These are phyloP conservation scores for Hypomyces perniciosus DNA, from an alignment of 2,329 filamentous ascomycete species.

Conservation along the genomic window DNA sequence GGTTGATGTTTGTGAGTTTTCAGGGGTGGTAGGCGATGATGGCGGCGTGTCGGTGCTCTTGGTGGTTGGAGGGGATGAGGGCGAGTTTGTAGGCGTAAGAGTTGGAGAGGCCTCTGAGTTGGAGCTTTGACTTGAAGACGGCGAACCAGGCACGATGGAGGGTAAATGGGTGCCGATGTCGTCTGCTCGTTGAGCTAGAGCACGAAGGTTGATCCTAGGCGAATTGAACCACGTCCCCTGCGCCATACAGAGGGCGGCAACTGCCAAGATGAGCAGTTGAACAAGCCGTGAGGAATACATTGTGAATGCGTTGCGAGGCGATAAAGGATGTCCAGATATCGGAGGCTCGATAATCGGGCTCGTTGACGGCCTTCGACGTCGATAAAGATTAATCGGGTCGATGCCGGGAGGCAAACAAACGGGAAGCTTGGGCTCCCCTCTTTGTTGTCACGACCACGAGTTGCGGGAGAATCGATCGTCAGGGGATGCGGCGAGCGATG, in stretches of 20 bases:
- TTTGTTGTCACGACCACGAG: too few relatives aligned
- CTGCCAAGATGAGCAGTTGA: slow-evolving; percentile 42
- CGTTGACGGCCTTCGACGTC: slow-evolving; percentile 3
- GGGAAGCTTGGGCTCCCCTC: not conserved
- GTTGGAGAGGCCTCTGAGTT: not conserved
- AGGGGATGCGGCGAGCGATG: too few relatives aligned
- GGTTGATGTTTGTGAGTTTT: not conserved
- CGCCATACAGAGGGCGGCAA: slow-evolving; percentile 41
- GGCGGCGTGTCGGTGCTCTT: not conserved
- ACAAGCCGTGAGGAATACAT: slow-evolving; percentile 45
- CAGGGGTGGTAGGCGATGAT: not conserved
- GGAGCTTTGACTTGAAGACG: not conserved
- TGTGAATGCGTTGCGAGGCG: slow-evolving; percentile 14
- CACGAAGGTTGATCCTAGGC: slow-evolving; percentile 14
- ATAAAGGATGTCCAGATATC: not conserved
- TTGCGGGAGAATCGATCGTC: too few relatives aligned
- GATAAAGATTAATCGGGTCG: slow-evolving; percentile 1
- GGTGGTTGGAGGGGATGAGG: not conserved
- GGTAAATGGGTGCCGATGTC: not conserved
- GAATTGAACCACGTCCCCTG: slow-evolving; percentile 34
- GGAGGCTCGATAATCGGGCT: slow-evolving; percentile 1
- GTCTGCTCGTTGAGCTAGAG: not conserved
- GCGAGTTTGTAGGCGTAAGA: not conserved
- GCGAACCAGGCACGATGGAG: not conserved
- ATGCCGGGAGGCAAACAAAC: not conserved